phyloP scores from a whole-genome alignment of 306 rosid species.

The Acmispon strigosus region DNA sequence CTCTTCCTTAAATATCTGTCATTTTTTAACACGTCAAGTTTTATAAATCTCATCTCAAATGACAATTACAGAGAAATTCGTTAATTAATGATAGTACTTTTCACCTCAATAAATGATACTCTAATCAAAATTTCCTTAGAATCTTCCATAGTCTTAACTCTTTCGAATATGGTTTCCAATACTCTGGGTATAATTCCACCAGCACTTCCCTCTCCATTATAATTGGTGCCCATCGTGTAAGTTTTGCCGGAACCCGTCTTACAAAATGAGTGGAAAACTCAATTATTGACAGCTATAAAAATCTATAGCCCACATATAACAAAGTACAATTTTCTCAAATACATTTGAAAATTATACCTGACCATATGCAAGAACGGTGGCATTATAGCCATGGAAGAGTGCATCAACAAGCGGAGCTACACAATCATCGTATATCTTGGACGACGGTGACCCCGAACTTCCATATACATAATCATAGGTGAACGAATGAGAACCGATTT shows the following conservation, averaged over 20 bases:
- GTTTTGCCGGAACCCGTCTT: constrained; percentile 97
- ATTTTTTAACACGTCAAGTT: not conserved
- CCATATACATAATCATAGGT: constrained; percentile 81
- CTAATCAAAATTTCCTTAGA: constrained; percentile 62
- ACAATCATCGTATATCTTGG: constrained; percentile 56
- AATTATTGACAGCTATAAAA: not conserved
- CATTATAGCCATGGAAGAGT: constrained; percentile 82
- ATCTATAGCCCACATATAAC: not conserved
- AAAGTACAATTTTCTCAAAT: not conserved
- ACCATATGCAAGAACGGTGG: constrained; percentile 94
- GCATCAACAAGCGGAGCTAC: constrained; percentile 92
- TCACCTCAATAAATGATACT: constrained; percentile 91
- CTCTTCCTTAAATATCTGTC: constrained; percentile 89
- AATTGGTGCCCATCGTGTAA: constrained; percentile 67
- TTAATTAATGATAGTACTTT: not conserved
- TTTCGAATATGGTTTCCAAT: constrained; percentile 53
- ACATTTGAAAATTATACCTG: constrained; percentile 46
- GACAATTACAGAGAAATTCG: not conserved
- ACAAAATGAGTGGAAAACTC: constrained; percentile 7
- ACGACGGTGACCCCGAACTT: constrained; percentile 36
- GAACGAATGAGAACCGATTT: constrained; percentile 83
- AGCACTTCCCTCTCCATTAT: constrained; percentile 52
- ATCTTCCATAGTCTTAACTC: constrained; percentile 36
- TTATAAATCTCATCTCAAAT: not conserved
- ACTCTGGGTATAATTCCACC: constrained; percentile 75